These are phyloP conservation scores for Phaeosphaeriaceae sp. DNA, from an alignment of 2,329 filamentous ascomycete species.

Conservation along the genomic window DNA sequence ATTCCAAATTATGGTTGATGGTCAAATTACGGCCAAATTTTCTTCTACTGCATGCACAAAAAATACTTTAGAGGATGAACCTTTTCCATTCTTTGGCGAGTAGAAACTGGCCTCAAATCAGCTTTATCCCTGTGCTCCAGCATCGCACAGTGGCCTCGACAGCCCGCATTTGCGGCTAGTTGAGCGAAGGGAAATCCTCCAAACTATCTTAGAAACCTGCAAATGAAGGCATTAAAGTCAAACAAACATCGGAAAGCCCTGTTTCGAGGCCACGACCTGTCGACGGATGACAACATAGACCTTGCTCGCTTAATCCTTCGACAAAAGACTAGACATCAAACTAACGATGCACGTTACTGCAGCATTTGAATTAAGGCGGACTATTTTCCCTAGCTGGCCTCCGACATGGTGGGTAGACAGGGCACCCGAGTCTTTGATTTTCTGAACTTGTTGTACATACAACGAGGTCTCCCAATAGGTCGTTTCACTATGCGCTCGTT, in stretches of 20 bases:
- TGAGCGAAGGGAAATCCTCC: no score
- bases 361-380: conserved; percentile 28
- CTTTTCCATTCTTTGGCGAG: no score
- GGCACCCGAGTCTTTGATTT: background rate
- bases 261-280: background rate
- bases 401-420: conserved; percentile 14
- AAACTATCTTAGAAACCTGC: no score
- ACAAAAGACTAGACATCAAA: conserved; percentile 30
- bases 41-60: no score
- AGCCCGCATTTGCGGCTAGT: no score
- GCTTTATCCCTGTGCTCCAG: no score
- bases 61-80: no score
- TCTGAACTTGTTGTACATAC: background rate
- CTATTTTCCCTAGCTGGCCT: conserved; percentile 28
- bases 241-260: background rate
- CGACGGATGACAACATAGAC: background rate
- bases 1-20: no score
- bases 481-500: conserved; percentile 20
- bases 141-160: no score
- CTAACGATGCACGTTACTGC: conserved; percentile 38
- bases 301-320: conserved; percentile 29
- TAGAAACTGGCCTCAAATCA: no score
- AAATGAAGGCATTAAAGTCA: no score
- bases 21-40: no score
- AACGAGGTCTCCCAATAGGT: conserved; percentile 1